phyloP scores from a whole-genome alignment of 148 eudicot species.

The Rhododendron williamsianum region DNA sequence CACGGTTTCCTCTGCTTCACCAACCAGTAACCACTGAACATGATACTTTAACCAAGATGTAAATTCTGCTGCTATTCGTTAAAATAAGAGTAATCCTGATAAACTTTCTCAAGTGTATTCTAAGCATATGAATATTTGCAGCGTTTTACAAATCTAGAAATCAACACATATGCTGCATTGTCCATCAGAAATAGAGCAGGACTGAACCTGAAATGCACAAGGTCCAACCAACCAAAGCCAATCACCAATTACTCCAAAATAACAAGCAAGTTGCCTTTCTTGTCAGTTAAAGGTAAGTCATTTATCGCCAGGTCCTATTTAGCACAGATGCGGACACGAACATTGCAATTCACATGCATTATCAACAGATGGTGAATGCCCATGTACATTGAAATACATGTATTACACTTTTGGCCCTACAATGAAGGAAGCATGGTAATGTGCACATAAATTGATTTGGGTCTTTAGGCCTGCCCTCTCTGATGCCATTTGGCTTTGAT shows the following conservation, averaged over 20 bases:
- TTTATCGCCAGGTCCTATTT: background rate
- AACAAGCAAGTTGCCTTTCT: background rate
- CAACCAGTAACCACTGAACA: background rate
- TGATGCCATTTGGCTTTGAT: too few species aligned
- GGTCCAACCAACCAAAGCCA: background rate
- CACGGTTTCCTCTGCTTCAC: constrained; percentile 1
- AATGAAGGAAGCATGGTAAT: too few species aligned
- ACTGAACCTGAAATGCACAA: background rate
- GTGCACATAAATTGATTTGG: too few species aligned
- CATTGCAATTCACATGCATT: background rate
- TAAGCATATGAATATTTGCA: background rate
- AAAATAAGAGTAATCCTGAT: background rate
- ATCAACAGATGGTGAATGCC: background rate
- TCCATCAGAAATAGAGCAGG: background rate
- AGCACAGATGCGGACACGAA: background rate
- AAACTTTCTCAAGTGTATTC: background rate
- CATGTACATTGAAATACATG: background rate
- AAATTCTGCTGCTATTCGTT: background rate
- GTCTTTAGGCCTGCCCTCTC: too few species aligned
- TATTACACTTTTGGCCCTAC: background rate
- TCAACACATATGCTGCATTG: background rate
- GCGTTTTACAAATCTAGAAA: background rate
- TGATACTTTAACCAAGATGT: background rate
- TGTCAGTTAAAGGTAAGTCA: background rate
- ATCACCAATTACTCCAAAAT: background rate